Conservation (phyloP, 2,329 filamentous ascomycete species). For the Aspergillus oerlinghausenensis region DNA sequence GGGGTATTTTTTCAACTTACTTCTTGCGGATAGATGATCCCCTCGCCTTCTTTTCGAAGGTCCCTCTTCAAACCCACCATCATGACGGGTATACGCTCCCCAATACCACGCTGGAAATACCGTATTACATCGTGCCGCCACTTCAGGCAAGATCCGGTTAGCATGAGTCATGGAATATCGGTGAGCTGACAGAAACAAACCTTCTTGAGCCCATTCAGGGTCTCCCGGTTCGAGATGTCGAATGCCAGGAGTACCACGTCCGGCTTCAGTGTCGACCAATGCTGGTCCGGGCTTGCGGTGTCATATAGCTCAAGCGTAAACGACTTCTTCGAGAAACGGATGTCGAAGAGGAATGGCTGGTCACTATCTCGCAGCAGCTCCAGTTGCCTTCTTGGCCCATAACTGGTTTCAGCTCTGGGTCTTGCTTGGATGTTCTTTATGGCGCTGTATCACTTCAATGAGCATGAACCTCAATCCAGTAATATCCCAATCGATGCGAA, state of each 20-base stretch:
- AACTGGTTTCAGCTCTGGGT: constrained; percentile 16
- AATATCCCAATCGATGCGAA: neutral
- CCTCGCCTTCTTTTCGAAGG: constrained; percentile 44
- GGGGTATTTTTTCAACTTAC: constrained; percentile 23
- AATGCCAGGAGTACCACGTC: constrained; percentile 56
- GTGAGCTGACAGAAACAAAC: constrained; percentile 15
- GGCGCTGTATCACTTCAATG: neutral
- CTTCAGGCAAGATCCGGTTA: constrained; percentile 16
- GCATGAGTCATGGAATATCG: neutral
- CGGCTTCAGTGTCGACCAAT: constrained; percentile 52
- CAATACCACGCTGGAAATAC: constrained; percentile 47
- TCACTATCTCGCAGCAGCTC: constrained; percentile 50
- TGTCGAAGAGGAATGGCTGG: constrained; percentile 57
- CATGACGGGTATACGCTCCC: constrained; percentile 52
- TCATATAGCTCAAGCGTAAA: constrained; percentile 56
- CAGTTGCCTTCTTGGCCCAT: constrained; percentile 29
- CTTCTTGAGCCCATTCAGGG: constrained; percentile 45
- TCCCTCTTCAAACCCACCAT: constrained; percentile 58
- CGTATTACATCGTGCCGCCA: constrained; percentile 41
- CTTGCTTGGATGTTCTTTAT: constrained; percentile 17
- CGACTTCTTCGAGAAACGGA: constrained; percentile 51
- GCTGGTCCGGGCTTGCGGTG: constrained; percentile 51
- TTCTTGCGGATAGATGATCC: constrained; percentile 41
- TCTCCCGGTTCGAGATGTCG: constrained; percentile 51
- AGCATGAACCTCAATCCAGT: neutral